These are phyloP conservation scores for Pyrus hybrid DNA, from an alignment of 331 rosid genomes.

Conservation along the genomic window DNA sequence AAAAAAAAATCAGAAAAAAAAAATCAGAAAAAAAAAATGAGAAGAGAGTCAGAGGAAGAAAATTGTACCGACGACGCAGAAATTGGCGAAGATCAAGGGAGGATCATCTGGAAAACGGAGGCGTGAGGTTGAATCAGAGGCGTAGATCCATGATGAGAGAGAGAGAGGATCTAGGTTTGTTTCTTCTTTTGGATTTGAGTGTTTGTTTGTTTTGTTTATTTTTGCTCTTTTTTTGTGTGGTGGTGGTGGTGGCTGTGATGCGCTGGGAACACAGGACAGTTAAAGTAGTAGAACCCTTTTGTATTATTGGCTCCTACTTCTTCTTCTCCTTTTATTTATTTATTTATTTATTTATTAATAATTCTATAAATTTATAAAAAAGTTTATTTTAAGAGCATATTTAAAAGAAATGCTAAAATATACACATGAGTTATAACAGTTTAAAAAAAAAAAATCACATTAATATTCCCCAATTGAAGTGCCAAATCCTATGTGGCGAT, in stretches of 20 bases:
- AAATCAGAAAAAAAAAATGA: no score
- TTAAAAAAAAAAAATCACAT: no score
- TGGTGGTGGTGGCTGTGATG: conserved; percentile 31
- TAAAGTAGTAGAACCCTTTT: conserved; percentile 40
- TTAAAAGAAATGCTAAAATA: no score
- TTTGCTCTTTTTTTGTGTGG: conserved; percentile 40
- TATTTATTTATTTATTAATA: no score
- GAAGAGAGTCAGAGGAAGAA: background rate
- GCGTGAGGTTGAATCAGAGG: conserved; percentile 14
- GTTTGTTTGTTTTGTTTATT: background rate
- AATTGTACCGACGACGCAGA: conserved; percentile 24
- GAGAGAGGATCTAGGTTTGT: conserved; percentile 2
- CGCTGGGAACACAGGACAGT: conserved; percentile 57
- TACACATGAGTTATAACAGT: no score
- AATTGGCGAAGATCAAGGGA: conserved; percentile 18
- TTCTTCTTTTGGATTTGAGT: conserved; percentile 11
- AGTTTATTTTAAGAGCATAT: no score
- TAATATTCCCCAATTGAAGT: no score
- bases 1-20: no score
- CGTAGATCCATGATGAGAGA: conserved; percentile 36
- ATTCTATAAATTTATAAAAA: background rate
- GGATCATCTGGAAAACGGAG: background rate
- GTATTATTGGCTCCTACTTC: background rate
- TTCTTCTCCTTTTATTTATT: no score
- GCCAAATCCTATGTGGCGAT: no score